Evolutionary conservation across 1,139 yeast species (phyloP), one percentile per base, ranked within the genome.

Genomic region (Blastobotrys persicus): DNA sequence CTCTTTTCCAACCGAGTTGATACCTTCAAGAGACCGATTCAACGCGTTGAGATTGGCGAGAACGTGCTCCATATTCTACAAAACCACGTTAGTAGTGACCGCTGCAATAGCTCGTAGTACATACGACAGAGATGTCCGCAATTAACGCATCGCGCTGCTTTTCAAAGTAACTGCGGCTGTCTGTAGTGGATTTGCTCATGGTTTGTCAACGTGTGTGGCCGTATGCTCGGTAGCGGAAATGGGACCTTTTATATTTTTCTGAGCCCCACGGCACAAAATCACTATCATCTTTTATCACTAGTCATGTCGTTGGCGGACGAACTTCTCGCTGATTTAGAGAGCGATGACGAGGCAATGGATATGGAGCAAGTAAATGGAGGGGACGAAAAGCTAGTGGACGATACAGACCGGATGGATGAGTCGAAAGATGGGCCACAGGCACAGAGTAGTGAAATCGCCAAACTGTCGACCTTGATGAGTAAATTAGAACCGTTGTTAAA

Each of bases 1-100:
- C 54, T 78, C 82, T 55, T 74, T 74, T 1, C 83, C 82, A 4
- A 79, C 80, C 1, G 78, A 78, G 14, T 76, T 70, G 1, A 77
- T 72, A 20, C 74, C 76, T 52, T 77, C 80, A 41, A 79, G 59
- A 0, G 81, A 74, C 42, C 79, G 69, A 56, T 78, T 79, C 44
- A 79, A 62, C 38, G 77, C 71, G 57, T 76, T 77, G 45, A 78
- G 60, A 53, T 76, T 77, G 56, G 74, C 71, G 47, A 78, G 61
- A 6, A 78, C 78, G 2, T 76, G 68, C 50, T 78, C 81, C 78
- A 78, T 73, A 19, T 77, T 71, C 57, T 64, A 16, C 17, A 12
- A 34, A 19, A 13, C 31, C 9, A 26, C 6, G 16, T 23, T n/a
- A 20, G 51, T 43, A 43, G 42, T 45, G n/a, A 12, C 3, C 20